phyloP scores from a whole-genome alignment of 202 grass and related monocot species.

The Zoysia matrella region DNA sequence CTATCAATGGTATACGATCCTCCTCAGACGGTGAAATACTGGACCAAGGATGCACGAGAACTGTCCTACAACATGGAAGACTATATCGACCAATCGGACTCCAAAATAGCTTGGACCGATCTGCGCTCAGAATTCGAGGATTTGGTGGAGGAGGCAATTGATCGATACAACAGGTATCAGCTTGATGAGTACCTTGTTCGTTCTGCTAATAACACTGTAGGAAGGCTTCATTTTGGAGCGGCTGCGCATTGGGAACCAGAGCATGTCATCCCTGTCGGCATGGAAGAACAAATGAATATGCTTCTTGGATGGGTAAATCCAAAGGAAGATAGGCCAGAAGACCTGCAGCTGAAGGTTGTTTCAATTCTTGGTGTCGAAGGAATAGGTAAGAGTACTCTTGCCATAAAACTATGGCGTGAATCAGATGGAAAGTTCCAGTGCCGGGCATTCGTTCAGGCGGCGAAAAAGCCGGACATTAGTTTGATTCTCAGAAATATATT shows the following conservation, averaged over 20 bases:
- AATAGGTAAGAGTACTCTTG: conserved; percentile 13
- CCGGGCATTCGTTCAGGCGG: conserved; percentile 12
- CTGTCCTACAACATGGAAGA: conserved; percentile 32
- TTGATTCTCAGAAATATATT: conserved; percentile 33
- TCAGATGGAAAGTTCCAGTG: background rate
- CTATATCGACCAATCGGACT: background rate
- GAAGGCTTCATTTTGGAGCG: background rate
- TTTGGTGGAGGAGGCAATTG: background rate
- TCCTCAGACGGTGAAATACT: background rate
- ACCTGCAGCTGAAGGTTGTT: conserved; percentile 27
- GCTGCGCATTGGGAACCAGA: too few species aligned
- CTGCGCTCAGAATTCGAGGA: background rate
- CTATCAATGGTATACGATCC: background rate
- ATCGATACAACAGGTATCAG: background rate
- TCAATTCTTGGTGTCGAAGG: conserved; percentile 26
- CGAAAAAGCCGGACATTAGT: conserved; percentile 23
- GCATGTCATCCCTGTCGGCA: conserved; percentile 4
- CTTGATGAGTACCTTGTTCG: background rate
- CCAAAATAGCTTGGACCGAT: background rate
- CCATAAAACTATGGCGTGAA: background rate
- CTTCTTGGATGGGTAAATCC: background rate
- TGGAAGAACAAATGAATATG: background rate
- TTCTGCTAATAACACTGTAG: background rate
- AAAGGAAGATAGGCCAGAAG: background rate
- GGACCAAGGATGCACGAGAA: conserved; percentile 30